phyloP scores from a whole-genome alignment of 73 alveolate genomes.

The Paramecium sonneborni region DNA sequence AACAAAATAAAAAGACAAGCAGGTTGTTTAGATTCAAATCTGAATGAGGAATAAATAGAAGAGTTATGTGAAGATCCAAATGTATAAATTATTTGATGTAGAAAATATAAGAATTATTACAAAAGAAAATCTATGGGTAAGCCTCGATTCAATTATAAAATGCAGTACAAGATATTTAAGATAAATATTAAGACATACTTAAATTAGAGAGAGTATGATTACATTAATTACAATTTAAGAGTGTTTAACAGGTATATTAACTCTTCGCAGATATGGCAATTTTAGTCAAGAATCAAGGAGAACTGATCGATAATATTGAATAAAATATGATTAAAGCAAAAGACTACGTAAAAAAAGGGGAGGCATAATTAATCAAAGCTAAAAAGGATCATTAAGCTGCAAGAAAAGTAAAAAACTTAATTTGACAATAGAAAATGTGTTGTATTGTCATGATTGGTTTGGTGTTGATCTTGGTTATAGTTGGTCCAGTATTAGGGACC shows the following conservation, averaged over 20 bases:
- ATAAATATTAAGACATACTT: conserved; percentile 6
- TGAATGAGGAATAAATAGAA: background rate
- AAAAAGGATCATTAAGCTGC: conserved; percentile 50
- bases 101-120: conserved; percentile 14
- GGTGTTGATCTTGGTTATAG: conserved; percentile 2
- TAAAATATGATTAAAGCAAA: conserved; percentile 32
- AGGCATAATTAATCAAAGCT: background rate
- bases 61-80: conserved; percentile 42
- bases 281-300: conserved; percentile 43
- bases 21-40: background rate
- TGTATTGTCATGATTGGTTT: conserved; percentile 28
- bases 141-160: background rate
- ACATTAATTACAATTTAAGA: background rate
- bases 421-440: conserved; percentile 4
- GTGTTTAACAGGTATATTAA: conserved; percentile 3
- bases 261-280: conserved; percentile 50
- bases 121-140: background rate
- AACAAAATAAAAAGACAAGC: conserved; percentile 6
- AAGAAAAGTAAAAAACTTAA: background rate
- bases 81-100: background rate
- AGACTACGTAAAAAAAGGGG: conserved; percentile 36
- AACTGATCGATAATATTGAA: conserved; percentile 47
- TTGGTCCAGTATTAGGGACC: conserved; percentile 10
- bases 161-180: conserved; percentile 32
- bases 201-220: conserved; percentile 18